phyloP scores from a whole-genome alignment of 1,284 basidiomycete species.

The Microbotryum violaceum region DNA sequence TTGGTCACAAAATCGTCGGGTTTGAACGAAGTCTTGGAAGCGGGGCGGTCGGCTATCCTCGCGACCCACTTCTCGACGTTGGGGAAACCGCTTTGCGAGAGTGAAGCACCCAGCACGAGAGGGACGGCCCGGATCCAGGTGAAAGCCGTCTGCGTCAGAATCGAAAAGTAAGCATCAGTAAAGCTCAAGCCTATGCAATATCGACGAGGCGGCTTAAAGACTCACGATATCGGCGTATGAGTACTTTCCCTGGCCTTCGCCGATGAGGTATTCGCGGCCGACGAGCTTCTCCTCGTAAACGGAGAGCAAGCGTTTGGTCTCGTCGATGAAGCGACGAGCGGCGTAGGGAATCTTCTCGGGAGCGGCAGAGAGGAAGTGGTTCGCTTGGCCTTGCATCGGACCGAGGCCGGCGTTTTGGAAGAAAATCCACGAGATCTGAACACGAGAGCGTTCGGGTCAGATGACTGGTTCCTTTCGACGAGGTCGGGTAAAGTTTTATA shows the following conservation, averaged over 20 bases:
- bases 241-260: constrained; percentile 57
- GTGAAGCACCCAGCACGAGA: constrained; percentile 11
- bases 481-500: constrained; percentile 49
- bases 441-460: neutral
- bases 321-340: constrained; percentile 59
- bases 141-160: constrained; percentile 5
- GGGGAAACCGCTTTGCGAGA: constrained; percentile 46
- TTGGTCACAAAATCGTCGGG: constrained; percentile 11
- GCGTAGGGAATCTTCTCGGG: constrained; percentile 49
- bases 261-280: constrained; percentile 53
- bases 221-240: constrained; percentile 51
- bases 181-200: too few species aligned
- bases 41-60: constrained; percentile 45
- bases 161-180: too few species aligned
- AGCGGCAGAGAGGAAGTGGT: constrained; percentile 43
- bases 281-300: constrained; percentile 64
- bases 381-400: constrained; percentile 64
- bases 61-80: constrained; percentile 50
- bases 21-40: constrained; percentile 36
- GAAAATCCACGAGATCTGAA: constrained; percentile 68
- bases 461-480: neutral
- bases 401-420: constrained; percentile 59
- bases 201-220: constrained; percentile 41
- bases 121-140: constrained; percentile 23
- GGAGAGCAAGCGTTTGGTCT: constrained; percentile 66